Percentiles rank a stretch among this genome's conserved stretches.
Conservation (phyloP, 108 stramenopile genomes). For the Mayamaea pseudoterrestris region DNA sequence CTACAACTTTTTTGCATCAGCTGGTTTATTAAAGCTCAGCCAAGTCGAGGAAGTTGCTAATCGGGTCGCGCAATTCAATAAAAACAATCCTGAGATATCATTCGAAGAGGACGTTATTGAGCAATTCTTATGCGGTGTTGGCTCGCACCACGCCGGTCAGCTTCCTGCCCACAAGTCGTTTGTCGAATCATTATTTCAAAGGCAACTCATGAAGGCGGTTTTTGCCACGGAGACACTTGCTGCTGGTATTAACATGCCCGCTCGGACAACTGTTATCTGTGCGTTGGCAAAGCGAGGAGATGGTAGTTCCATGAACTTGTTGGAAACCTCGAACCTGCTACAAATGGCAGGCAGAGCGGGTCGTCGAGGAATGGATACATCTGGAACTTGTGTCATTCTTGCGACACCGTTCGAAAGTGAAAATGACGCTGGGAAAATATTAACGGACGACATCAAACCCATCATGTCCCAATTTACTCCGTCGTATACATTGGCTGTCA, state of each 20-base stretch:
- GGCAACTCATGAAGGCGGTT: constrained; percentile 57
- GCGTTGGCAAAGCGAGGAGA: constrained; percentile 75
- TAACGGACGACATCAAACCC: constrained; percentile 62
- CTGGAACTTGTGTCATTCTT: constrained; percentile 57
- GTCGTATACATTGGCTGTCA: constrained; percentile 65
- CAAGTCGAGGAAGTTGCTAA: constrained; percentile 50
- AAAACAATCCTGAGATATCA: constrained; percentile 64
- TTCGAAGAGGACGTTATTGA: constrained; percentile 40
- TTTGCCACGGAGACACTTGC: constrained; percentile 94
- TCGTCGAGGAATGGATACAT: constrained; percentile 51
- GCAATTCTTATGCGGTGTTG: constrained; percentile 65
- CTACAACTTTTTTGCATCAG: constrained; percentile 39
- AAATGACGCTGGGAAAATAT: constrained; percentile 49
- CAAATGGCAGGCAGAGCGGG: constrained; percentile 89
- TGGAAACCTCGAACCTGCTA: constrained; percentile 68
- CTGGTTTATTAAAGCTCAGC: constrained; percentile 50
- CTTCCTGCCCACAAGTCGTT: background rate
- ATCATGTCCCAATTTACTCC: constrained; percentile 71
- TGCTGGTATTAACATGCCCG: constrained; percentile 87
- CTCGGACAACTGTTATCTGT: constrained; percentile 61
- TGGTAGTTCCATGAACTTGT: constrained; percentile 36
- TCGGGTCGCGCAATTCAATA: constrained; percentile 57
- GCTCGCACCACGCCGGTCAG: constrained; percentile 12
- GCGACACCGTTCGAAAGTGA: constrained; percentile 67
- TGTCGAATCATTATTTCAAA: background rate